Percentiles rank a stretch among this genome's conserved stretches.
Evolutionary conservation across 192 early-diverging fungal genomes (phyloP).

Genomic region (Rhizophagus prolifer): DNA sequence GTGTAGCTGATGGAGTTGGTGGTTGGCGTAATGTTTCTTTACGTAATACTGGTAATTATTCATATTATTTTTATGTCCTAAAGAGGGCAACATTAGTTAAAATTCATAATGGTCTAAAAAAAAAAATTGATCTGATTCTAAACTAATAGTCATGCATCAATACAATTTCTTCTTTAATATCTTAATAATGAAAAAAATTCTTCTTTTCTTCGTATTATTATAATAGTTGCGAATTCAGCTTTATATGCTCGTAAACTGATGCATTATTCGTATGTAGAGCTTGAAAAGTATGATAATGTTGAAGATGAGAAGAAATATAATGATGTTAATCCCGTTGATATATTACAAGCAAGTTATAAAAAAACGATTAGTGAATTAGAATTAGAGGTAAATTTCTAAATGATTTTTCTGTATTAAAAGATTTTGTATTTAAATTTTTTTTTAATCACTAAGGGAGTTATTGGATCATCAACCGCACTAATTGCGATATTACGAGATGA

Average conservation of each 20-base stretch:
- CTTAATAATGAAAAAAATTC: not conserved
- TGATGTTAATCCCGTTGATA: constrained; percentile 76
- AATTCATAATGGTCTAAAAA: too few species aligned
- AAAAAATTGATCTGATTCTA: too few species aligned
- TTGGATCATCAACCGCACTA: constrained; percentile 91
- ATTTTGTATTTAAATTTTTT: not conserved
- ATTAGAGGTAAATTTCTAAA: constrained; percentile 48
- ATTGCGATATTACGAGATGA: constrained; percentile 86
- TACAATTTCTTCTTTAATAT: not conserved
- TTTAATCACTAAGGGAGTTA: constrained; percentile 52
- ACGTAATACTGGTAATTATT: constrained; percentile 21
- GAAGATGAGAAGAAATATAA: constrained; percentile 78
- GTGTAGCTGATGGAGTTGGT: constrained; percentile 95
- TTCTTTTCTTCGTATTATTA: not conserved
- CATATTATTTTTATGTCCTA: too few species aligned
- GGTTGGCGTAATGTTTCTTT: constrained; percentile 66
- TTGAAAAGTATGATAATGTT: constrained; percentile 85
- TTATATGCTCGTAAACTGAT: constrained; percentile 91
- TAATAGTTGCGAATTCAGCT: constrained; percentile 82
- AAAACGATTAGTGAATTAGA: constrained; percentile 70
- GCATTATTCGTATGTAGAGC: constrained; percentile 83
- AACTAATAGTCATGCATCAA: not conserved
- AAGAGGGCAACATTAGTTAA: too few species aligned
- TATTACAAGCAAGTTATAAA: constrained; percentile 79
- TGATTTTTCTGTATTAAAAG: not conserved